These are phyloP conservation scores for Podila horticola DNA, from an alignment of 192 early-diverging fungal species.

Conservation along the genomic window DNA sequence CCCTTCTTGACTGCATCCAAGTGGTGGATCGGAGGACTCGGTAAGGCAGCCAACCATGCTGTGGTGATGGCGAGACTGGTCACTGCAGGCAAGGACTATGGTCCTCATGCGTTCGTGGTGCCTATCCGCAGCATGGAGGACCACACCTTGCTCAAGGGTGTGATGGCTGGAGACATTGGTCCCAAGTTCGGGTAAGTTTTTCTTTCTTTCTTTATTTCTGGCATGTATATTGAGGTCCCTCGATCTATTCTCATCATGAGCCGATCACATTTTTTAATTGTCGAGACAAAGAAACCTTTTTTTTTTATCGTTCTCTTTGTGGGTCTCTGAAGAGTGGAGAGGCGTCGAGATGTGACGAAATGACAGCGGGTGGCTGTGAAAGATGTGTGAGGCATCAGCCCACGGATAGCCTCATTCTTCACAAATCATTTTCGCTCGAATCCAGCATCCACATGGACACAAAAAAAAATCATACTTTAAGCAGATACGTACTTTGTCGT, in stretches of 20 bases:
- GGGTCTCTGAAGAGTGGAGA: neutral
- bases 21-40: conserved; percentile 91
- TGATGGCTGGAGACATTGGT: conserved; percentile 89
- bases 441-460: neutral
- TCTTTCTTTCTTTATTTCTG: neutral
- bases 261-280: no score
- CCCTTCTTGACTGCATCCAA: conserved; percentile 82
- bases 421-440: neutral
- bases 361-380: neutral
- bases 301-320: neutral
- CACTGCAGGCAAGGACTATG: conserved; percentile 77
- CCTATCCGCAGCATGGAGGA: conserved; percentile 80
- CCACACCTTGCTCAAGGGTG: conserved; percentile 78
- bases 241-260: no score
- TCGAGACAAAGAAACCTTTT: no score
- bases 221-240: no score
- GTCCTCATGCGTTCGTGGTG: conserved; percentile 83
- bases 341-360: neutral
- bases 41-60: conserved; percentile 82
- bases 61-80: conserved; percentile 88
- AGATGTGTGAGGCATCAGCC: neutral
- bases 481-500: neutral
- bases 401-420: neutral
- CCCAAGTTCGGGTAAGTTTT: conserved; percentile 81
- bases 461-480: neutral